phyloP scores from a whole-genome alignment of 169 alveolate genomes.

The Eimeria necatrix region DNA sequence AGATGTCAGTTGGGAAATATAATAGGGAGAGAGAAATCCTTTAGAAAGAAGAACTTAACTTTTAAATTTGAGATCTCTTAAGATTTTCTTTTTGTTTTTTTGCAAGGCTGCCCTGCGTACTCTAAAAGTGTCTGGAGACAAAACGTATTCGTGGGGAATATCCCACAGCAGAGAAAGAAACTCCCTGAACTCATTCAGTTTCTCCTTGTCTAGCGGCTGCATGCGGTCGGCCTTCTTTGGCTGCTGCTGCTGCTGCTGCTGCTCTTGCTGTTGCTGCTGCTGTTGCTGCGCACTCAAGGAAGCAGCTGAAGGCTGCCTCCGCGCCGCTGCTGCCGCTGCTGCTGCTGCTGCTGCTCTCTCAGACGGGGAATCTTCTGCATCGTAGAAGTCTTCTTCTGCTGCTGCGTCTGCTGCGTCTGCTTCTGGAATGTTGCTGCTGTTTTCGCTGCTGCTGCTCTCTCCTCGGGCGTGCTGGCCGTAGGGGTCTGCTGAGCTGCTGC shows the following conservation, averaged over 20 bases:
- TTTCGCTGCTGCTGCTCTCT: not conserved
- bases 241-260: conserved; percentile 44
- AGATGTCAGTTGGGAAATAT: no score
- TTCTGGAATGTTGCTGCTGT: not conserved
- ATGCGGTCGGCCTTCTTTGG: not conserved
- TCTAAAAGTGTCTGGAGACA: conserved; percentile 28
- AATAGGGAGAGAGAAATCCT: no score
- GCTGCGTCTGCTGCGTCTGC: not conserved
- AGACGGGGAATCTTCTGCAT: not conserved
- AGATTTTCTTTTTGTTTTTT: no score
- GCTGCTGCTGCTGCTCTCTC: not conserved
- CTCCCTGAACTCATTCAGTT: not conserved
- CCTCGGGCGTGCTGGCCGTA: not conserved
- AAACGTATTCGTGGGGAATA: conserved; percentile 51
- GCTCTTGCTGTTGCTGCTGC: not conserved
- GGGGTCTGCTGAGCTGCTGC: not conserved
- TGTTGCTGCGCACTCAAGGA: not conserved
- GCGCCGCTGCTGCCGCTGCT: not conserved
- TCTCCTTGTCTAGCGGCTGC: not conserved
- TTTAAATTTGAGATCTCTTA: no score
- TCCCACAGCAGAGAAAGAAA: conserved; percentile 39
- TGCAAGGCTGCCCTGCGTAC: no score
- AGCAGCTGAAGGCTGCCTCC: not conserved
- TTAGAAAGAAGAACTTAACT: no score
- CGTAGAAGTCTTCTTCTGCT: not conserved